These are phyloP conservation scores for Tetrahymena malaccensis DNA, from an alignment of 73 alveolate genomes.

Conservation along the genomic window DNA sequence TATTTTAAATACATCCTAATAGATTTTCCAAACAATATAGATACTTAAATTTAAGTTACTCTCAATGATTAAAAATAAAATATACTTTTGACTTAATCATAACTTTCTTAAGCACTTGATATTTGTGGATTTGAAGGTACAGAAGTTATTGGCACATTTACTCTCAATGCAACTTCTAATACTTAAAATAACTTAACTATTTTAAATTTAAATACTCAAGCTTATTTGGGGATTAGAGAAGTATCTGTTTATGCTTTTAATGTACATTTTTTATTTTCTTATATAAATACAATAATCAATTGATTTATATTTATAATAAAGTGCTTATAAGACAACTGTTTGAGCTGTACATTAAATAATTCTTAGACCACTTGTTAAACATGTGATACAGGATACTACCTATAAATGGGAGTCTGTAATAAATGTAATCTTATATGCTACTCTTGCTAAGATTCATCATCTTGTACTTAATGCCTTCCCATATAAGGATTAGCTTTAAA, in stretches of 20 bases:
- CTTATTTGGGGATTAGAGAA: background rate
- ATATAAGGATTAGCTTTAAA: background rate
- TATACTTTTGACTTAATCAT: background rate
- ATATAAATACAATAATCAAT: background rate
- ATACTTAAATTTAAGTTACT: background rate
- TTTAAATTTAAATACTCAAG: background rate
- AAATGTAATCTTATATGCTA: background rate
- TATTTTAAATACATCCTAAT: background rate
- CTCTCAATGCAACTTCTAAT: background rate
- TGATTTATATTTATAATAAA: background rate
- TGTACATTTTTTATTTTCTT: background rate
- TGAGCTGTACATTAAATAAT: background rate
- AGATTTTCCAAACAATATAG: background rate
- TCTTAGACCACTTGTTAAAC: background rate
- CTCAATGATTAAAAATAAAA: background rate
- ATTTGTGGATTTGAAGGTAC: background rate
- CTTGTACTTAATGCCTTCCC: background rate
- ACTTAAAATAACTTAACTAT: background rate
- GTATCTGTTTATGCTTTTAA: background rate
- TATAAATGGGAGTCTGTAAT: background rate
- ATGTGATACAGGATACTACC: background rate
- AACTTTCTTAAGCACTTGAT: background rate
- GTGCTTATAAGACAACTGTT: background rate
- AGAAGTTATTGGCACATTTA: background rate
- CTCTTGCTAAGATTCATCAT: background rate